These are phyloP conservation scores for Saccharum hybrid DNA, from an alignment of 202 grass and related monocot species.

Conservation along the genomic window DNA sequence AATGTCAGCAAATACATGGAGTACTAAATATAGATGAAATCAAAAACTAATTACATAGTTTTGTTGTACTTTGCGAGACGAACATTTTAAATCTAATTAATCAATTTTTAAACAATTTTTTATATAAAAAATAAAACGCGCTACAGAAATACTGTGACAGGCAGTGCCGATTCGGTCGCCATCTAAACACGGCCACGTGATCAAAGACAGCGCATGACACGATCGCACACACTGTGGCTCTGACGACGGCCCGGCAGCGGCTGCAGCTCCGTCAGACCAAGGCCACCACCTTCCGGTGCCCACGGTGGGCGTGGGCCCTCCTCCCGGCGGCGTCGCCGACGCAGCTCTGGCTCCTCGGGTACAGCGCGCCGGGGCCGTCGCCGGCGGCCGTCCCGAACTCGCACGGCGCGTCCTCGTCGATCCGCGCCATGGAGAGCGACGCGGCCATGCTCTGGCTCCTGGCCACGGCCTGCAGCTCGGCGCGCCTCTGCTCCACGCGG, in stretches of 20 bases:
- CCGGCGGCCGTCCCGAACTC: slow-evolving; percentile 39
- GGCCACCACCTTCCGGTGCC: slow-evolving; percentile 20
- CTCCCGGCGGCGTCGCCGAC: slow-evolving; percentile 31
- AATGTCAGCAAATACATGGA: too few relatives aligned
- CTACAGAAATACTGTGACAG: too few relatives aligned
- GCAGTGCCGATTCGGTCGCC: too few relatives aligned
- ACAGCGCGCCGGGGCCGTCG: slow-evolving; percentile 17
- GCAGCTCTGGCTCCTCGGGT: slow-evolving; percentile 68
- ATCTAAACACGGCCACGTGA: too few relatives aligned
- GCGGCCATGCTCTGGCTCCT: slow-evolving; percentile 68
- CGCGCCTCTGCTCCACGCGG: background rate
- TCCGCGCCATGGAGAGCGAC: slow-evolving; percentile 56
- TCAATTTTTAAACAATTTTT: too few relatives aligned
- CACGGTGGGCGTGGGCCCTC: background rate
- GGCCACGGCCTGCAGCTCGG: slow-evolving; percentile 41
- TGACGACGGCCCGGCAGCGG: background rate
- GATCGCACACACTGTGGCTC: background rate
- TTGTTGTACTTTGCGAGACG: too few relatives aligned
- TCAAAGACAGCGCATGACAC: background rate
- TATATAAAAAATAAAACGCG: too few relatives aligned
- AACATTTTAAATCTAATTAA: too few relatives aligned
- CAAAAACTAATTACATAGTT: too few relatives aligned
- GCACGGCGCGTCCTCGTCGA: slow-evolving; percentile 74
- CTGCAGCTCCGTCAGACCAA: slow-evolving; percentile 34
- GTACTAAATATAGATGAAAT: too few relatives aligned